Percentiles rank a stretch among this genome's conserved stretches.
Evolutionary conservation across 169 alveolate genomes (phyloP).

Genomic region (Eimeria brunetti): DNA sequence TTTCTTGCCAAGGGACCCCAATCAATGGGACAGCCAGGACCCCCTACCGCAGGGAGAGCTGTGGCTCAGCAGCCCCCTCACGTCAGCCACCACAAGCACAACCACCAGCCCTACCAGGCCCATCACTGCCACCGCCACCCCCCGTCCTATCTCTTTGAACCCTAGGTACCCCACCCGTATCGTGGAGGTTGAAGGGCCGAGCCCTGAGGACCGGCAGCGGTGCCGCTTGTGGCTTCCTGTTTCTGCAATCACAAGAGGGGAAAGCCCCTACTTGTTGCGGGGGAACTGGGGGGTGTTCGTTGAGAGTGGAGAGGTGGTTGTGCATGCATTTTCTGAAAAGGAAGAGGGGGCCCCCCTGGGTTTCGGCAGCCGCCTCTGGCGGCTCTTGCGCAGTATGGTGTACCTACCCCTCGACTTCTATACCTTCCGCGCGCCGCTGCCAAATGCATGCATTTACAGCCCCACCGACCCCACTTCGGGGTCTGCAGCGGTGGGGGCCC

Average conservation of each 20-base stretch:
- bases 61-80: neutral
- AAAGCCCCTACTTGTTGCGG: neutral
- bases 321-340: neutral
- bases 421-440: neutral
- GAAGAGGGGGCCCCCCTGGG: neutral
- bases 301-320: neutral
- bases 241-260: neutral
- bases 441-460: neutral
- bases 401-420: neutral
- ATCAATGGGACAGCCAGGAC: neutral
- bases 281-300: neutral
- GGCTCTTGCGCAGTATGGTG: neutral
- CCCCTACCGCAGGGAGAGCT: neutral
- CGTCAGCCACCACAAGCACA: neutral
- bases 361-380: neutral
- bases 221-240: neutral
- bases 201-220: conserved; percentile 1
- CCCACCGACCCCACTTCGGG: neutral
- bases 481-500: conserved; percentile 1
- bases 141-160: neutral
- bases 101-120: neutral
- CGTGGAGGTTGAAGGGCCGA: neutral
- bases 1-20: neutral
- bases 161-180: neutral
- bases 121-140: neutral